These are phyloP conservation scores for Sclerotinia glacialis DNA, from an alignment of 2,329 filamentous ascomycete genomes.

Conservation along the genomic window DNA sequence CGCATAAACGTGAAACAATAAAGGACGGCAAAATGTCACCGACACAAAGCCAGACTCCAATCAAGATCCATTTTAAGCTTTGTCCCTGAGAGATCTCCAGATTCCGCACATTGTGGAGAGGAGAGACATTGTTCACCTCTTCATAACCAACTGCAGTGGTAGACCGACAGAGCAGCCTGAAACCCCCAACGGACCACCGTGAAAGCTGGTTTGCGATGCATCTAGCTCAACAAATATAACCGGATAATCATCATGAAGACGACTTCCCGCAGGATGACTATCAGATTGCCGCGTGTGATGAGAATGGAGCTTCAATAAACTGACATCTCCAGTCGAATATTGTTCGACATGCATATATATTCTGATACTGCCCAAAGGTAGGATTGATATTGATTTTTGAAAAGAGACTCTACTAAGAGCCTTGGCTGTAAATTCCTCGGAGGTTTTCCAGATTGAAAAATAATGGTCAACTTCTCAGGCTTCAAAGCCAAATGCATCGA, in stretches of 20 bases:
- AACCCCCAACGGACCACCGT: neutral
- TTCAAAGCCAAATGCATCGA: no score
- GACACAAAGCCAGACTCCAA: neutral
- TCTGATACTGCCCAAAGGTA: neutral
- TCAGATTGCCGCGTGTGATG: neutral
- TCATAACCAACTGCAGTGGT: neutral
- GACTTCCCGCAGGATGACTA: neutral
- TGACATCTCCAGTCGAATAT: neutral
- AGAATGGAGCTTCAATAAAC: neutral
- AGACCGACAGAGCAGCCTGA: neutral
- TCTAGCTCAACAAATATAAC: no score
- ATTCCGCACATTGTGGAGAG: neutral
- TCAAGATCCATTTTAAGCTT: neutral
- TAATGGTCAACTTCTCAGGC: no score
- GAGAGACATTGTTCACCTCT: neutral
- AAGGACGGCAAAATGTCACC: constrained; percentile 3
- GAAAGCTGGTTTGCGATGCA: neutral
- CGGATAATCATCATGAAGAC: neutral
- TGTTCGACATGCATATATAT: neutral
- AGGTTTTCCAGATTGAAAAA: no score
- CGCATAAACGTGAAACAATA: neutral
- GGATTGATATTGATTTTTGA: neutral
- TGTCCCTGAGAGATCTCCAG: neutral
- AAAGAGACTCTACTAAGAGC: neutral
- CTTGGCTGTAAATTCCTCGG: neutral